Base-by-base conservation (phyloP, 2,329 filamentous ascomycete species). In the Penicillium hesseltinei region DNA sequence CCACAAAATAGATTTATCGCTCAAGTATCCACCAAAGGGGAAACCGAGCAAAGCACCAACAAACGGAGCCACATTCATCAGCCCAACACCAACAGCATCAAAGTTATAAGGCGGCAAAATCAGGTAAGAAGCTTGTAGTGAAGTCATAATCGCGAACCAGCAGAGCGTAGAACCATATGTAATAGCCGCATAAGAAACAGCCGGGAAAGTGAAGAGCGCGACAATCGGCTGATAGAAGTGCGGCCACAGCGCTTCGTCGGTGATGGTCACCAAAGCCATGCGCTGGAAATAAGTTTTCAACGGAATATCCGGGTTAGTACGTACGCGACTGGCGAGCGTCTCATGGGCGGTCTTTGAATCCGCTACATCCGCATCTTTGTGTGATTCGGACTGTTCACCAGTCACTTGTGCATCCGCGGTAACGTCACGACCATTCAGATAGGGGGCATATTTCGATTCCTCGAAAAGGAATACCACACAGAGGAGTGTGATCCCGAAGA, bases 201-300 rank as follows among this genome's bases (percentile, higher is more conserved):
- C 75, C 2, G 92, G 92, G 19, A 78, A 73, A 0, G 64, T 56
- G 38, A 68, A 66, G 2, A 77, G 56, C 8, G 71, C 61, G 5
- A 69, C 36, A 13, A 73, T 61, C 0, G 71, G 71, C 5, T 65
- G 68, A 27, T 61, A 68, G 23, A 69, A 62, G 48, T 73, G 71
- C 2, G 60, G 62, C 56, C 56, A 59, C 3, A 64, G 31, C 1
- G 58, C 48, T 35, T 62, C 62, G 0, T 57, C 15, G 6, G 59
- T 59, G 9, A 44, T 5, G 0, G 64, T 76, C 4, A 71, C 60
- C 9, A 80, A 60, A 1, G 73, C 67, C 51, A 82, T 68, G n/a
- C 75, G 71, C 62, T 81, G 69, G 51, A 66, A 65, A 59, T 80
- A 81, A 0, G 78, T 73, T 51, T 80, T 81, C 13, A 65, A 57